Evolutionary conservation across 495 filamentous ascomycete genomes (phyloP), one percentile per base, ranked within the genome.

Genomic region (Aspergillus nanangensis): DNA sequence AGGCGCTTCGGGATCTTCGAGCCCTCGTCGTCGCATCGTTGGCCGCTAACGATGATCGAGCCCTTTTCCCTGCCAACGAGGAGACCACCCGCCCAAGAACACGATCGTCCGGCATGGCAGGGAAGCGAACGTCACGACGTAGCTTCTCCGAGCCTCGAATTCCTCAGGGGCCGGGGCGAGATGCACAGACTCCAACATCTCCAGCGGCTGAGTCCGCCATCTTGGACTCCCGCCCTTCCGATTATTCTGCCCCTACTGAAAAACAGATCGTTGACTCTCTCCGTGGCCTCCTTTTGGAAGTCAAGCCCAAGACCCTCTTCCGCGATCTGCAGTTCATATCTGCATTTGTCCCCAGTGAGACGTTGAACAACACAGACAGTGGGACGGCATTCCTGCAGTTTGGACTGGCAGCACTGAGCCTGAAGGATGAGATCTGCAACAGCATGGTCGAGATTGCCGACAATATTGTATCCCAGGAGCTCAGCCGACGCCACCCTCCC

Each of bases 371-470:
- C 51, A 92, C 85, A 0, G 86, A 91, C 40, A 80, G 83, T 29
- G 92, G 89, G 25, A 95, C 92, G 51, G 90, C 93, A 0, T 98
- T 97, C 64, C 90, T 94, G 81, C 89, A 98, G 60, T 88, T 91
- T 29, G 88, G 86, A 2, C 76, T 96, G 13, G 93, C 93, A 10
- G 90, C 90, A 5, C 69, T 96, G 27, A 82, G 83, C 31, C 73
- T 97, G 33, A 96, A 96, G 62, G 87, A 92, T 56, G 90, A 96
- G 44, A 79, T 93, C 17, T 90, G 87, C 62, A 78, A 84, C 32
- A 86, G 87, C 24, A 93, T 95, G 84, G 86, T 97, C n/a, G 87
- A 90, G 48, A 74, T 79, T 29, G 75, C 75, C 8, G 73, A 75
- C 51, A 66, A 56, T 23, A 77, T 70, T 47, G 67, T 69, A 4